These are phyloP conservation scores for Aspergillus baeticus DNA, from an alignment of 495 filamentous ascomycete genomes.

Conservation along the genomic window DNA sequence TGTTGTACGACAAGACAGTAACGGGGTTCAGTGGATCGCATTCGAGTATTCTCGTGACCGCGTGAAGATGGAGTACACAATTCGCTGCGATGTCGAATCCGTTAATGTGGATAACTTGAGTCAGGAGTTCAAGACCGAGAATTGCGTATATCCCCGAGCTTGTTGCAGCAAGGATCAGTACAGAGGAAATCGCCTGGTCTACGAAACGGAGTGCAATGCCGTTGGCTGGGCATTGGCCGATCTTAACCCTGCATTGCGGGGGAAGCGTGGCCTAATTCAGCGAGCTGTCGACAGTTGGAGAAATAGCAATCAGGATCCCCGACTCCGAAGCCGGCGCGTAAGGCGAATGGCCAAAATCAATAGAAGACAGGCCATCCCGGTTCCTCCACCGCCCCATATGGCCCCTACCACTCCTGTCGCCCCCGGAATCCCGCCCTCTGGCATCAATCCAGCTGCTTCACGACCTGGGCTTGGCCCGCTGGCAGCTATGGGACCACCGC, in stretches of 20 bases:
- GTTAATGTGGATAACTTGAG: slow-evolving; percentile 84
- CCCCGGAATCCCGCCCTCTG: slow-evolving; percentile 49
- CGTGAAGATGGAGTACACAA: slow-evolving; percentile 99
- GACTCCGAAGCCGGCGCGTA: slow-evolving; percentile 85
- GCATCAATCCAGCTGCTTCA: slow-evolving; percentile 45
- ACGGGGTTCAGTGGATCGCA: slow-evolving; percentile 98
- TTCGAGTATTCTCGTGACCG: slow-evolving; percentile 97
- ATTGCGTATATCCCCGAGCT: slow-evolving; percentile 95
- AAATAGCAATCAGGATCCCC: slow-evolving; percentile 95
- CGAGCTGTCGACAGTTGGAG: slow-evolving; percentile 97
- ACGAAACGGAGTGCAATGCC: slow-evolving; percentile 98
- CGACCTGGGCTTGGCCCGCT: slow-evolving; percentile 55
- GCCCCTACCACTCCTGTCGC: slow-evolving; percentile 51
- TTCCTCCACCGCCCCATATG: slow-evolving; percentile 47
- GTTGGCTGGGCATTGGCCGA: slow-evolving; percentile 96
- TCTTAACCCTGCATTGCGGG: slow-evolving; percentile 83
- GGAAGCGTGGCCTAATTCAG: slow-evolving; percentile 94
- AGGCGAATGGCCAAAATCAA: slow-evolving; percentile 94
- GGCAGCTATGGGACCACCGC: slow-evolving; percentile 60
- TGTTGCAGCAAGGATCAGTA: slow-evolving; percentile 96
- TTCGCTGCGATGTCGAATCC: slow-evolving; percentile 96
- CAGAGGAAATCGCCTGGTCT: slow-evolving; percentile 87
- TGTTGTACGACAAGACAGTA: slow-evolving; percentile 92
- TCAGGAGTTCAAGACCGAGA: slow-evolving; percentile 91
- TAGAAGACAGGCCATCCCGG: slow-evolving; percentile 60